Base-by-base conservation (phyloP, 1,139 yeast species). In the Sugiyamaella neomexicana region DNA sequence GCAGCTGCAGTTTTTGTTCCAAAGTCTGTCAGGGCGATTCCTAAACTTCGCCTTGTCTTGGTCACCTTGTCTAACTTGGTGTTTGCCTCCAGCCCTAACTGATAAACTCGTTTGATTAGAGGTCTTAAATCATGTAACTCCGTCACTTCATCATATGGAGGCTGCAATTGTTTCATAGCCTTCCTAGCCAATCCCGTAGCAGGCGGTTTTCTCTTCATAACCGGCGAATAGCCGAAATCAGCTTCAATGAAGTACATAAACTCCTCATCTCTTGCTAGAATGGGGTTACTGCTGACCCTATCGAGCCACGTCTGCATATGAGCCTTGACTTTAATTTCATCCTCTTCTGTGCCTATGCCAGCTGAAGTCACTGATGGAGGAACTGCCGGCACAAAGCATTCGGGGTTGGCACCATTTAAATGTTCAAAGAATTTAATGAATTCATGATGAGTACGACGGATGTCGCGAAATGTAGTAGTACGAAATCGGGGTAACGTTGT, bases 331-430 rank as follows among this genome's bases (percentile, higher is more conserved):
- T 82, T 81, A 52, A 77, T 75, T 54, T 76, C 79, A 64, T 89
- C 96, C 59, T 91, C 97, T 45, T 87, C 89, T 29, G 93, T 89
- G 52, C 89, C 89, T 12, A 83, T 75, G 5, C 96, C 96, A 64
- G 84, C 91, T 13, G 93, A 80, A 0, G 96, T 86, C 5, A 75
- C 76, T 0, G 93, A 76, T 40, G 78, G 75, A 0, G 98, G 97
- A 39, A 93, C 75, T 1, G 95, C 84, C 0, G 99, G 98, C 3
- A 95, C 93, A 72, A 93, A 90, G 58, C 95, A 91, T 69, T 93
- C 99, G 34, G 95, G 84, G 63, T 89, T 86, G 40, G 95, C 87
- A 20, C 85, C 82, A 56, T 83, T 81, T 61, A 91, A 75, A 67
- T 86, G 93, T 63, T 83, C 84, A 72, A 88, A 89, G 65, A 95